These are phyloP conservation scores for Bidens hawaiensis DNA, from an alignment of 140 eudicot genomes.

Conservation along the genomic window DNA sequence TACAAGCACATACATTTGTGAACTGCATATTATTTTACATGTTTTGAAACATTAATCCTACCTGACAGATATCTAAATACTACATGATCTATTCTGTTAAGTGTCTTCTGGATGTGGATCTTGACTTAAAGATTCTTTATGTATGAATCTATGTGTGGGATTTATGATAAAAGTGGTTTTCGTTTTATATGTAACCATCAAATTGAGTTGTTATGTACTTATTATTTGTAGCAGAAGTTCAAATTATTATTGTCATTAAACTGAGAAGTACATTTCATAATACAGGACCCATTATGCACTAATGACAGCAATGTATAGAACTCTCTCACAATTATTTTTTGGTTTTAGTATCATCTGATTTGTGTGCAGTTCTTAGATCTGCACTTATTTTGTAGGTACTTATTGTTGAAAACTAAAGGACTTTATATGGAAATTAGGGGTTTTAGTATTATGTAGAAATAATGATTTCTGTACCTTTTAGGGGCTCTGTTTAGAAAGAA, in stretches of 20 bases:
- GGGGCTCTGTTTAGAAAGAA: conserved; percentile 16
- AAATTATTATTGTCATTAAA: too few relatives aligned
- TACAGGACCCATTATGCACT: too few relatives aligned
- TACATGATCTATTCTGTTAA: neutral
- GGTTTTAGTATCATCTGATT: conserved; percentile 28
- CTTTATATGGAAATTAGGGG: conserved; percentile 3
- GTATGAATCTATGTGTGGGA: neutral
- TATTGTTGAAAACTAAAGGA: neutral
- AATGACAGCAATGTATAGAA: too few relatives aligned
- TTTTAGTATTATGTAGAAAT: conserved; percentile 9
- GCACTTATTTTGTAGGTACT: conserved; percentile 22
- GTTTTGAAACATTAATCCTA: neutral
- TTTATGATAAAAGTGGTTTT: too few relatives aligned
- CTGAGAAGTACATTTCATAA: too few relatives aligned
- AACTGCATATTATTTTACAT: neutral
- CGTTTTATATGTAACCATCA: too few relatives aligned
- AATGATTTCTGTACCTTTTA: conserved; percentile 15
- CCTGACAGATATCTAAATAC: neutral
- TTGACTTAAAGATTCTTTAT: neutral
- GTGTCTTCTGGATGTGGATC: neutral
- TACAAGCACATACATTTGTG: conserved; percentile 36
- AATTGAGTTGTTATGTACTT: too few relatives aligned
- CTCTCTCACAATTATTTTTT: too few relatives aligned
- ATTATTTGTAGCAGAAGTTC: too few relatives aligned
- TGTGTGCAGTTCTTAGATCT: conserved; percentile 41